Evolutionary conservation across 1,284 basidiomycete species (phyloP).

Genomic region (Coniophora puteana): DNA sequence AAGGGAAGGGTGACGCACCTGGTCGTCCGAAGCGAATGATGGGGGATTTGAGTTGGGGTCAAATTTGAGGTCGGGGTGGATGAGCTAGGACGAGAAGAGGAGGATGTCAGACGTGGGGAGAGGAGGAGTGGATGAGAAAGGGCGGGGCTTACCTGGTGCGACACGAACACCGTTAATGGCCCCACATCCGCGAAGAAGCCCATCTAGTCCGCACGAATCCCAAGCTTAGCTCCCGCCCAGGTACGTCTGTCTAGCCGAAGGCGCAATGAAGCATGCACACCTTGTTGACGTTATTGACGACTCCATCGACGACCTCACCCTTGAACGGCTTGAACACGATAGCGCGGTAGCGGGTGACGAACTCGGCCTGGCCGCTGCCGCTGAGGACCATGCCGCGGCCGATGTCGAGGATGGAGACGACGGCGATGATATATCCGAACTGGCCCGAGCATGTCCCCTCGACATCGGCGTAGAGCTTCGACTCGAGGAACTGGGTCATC

Average conservation of each 20-base stretch:
- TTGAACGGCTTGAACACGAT: constrained; percentile 99
- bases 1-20: constrained; percentile 42
- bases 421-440: constrained; percentile 97
- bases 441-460: constrained; percentile 97
- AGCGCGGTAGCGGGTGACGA: constrained; percentile 86
- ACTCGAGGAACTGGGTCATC: constrained; percentile 90
- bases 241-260: neutral
- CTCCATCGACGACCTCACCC: constrained; percentile 96
- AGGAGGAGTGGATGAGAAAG: constrained; percentile 15
- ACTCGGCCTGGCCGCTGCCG: constrained; percentile 93
- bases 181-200: constrained; percentile 98
- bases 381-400: constrained; percentile 90
- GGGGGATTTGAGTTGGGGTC: constrained; percentile 93
- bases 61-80: constrained; percentile 89
- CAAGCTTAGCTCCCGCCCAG: constrained; percentile 1
- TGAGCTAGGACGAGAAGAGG: constrained; percentile 54
- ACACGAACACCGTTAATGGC: constrained; percentile 89
- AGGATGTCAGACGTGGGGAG: constrained; percentile 14
- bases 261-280: constrained; percentile 38
- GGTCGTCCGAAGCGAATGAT: constrained; percentile 86
- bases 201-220: no score
- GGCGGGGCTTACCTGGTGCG: constrained; percentile 88
- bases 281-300: constrained; percentile 96
- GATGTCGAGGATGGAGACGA: constrained; percentile 86
- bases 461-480: constrained; percentile 93